Evolutionary conservation across 257 asterid genomes (phyloP), one percentile per base, ranked within the genome.

Genomic region (Buddleja alternifolia): DNA sequence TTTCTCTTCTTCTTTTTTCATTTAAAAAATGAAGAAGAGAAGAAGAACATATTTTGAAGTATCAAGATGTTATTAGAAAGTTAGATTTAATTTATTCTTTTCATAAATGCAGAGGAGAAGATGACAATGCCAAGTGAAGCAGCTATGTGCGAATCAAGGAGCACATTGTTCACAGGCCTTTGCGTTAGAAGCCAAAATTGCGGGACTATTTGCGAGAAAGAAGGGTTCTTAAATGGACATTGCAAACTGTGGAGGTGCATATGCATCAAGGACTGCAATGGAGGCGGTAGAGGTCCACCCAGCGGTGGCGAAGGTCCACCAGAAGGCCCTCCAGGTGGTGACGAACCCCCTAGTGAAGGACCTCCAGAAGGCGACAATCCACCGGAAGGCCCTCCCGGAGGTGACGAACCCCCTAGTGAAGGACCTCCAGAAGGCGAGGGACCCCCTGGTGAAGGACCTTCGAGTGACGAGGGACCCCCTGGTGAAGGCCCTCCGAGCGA

Each of bases 101-200:
- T 4, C 42, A 2, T n/a, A 40, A 15, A 69, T 42, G 19, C 69
- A 65, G 76, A 50, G 37, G 73, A 56, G 51, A 37, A 69, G 76
- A 24, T 63, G 42, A 45, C 40, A 15, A 21, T 46, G 54, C 41
- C 11, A 1, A 65, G 59, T 0, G 73, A 71, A 60, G 77, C 81
- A 16, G 41, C 77, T 0, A 0, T 51, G 14, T 76, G 81, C 34
- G 47, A 59, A n/a, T 4, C 77, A 1, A 47, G 20, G 1, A 76
- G 77, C 74, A 51, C 0, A 46, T 6, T 64, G 14, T 76, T 50
- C 25, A 41, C 6, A 6, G 81, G 81, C 19, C 20, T 20, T 23
- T 76, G 81, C 70, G 63, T 68, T 21, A 71, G 66, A 1, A 6
- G 10, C 7, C 4, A 4, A 4, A 75, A 75, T 7, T 75, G 80